Evolutionary conservation across 2,329 filamentous ascomycete species (phyloP), one percentile per base, ranked within the genome.

Genomic region (Coniochaeta pulveracea): DNA sequence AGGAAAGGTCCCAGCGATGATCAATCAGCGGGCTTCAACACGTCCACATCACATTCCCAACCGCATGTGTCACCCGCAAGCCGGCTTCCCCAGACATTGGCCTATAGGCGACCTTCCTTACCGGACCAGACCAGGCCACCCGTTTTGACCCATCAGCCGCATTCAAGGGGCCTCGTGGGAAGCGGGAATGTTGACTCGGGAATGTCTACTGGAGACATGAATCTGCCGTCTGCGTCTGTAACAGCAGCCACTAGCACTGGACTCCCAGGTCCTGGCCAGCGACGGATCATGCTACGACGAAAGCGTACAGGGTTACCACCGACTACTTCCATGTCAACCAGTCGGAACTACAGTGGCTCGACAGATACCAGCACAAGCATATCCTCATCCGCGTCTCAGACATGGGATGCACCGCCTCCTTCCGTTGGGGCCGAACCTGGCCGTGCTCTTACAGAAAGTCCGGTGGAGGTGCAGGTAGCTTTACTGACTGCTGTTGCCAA

Each of bases 241-340:
- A 53, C 52, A 15, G 51, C 53, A 11, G 48, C 52, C 5, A 52
- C 55, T 4, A 47, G 49, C 28, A 54, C 49, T 19, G 57, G 54
- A 1, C 46, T 54, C 19, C 39, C 34, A 26, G 43, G 40, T 14
- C 35, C 47, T 16, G 56, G 49, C 19, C 50, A 54, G 28, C 47
- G 50, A 17, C 60, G 60, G 25, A 65, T 63, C 44, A 55, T 63
- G 7, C 47, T 72, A 30, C 57, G 64, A 42, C 61, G 63, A 43
- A 74, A 72, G 46, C 60, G 62, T 35, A 64, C 67, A 10, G 60
- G 58, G 9, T 47, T 66, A 24, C 52, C 63, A 2, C 56, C 58
- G 35, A 57, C 64, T 15, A 40, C 49, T 5, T 43, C 46, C 14
- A 54, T 45, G 23, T 36, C 43, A 7, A 55, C 48, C 10, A 54